Base-by-base conservation (phyloP, 176 grass and related monocot genomes). In the Triticum monococcum region DNA sequence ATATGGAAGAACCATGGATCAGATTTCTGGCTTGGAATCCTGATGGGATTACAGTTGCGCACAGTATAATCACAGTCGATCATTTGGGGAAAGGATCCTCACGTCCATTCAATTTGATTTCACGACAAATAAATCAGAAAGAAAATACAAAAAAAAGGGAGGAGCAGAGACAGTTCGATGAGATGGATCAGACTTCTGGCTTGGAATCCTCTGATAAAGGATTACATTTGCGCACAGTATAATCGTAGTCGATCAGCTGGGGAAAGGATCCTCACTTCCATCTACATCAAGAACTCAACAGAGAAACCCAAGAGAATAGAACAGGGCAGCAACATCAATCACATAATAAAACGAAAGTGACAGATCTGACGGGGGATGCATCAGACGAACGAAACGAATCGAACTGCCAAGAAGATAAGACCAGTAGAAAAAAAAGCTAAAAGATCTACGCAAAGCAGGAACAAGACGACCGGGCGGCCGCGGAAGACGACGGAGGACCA, bases 211-310 rank as follows among this genome's bases (percentile, higher is more conserved):
- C 80, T 87, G 74, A 84, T 12, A 63, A 87, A 71, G 18, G 66
- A 56, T 31, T 24, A 43, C 74, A 85, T 23, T 38, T 57, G 68
- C 74, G 86, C 83, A 70, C 61, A 81, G 77, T 85, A 50, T 81
- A 88, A 75, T 88, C 83, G 78, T 70, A 66, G 79, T 91, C 88
- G 91, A 93, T 93, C 88, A 93, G 76, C 9, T 87, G 91, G 85
- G 91, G 91, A 93, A 93, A 93, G 86, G 64, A 48, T 93, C 93
- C 38, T 90, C 93, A 90, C 26, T 31, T 89, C 87, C 56, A 86
- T 85, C 23, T 10, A 10, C 13, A 4, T 17, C 9, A 2, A 74
- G 9, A n/a, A 63, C 0, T 30, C 28, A 30, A 30, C 28, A 30
- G 28, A 30, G 28, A 30, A 30, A 0, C 28, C 28, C 28, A 30